These are phyloP conservation scores for Naumovozyma dairenensis DNA, from an alignment of 805 yeast genomes.

Conservation along the genomic window DNA sequence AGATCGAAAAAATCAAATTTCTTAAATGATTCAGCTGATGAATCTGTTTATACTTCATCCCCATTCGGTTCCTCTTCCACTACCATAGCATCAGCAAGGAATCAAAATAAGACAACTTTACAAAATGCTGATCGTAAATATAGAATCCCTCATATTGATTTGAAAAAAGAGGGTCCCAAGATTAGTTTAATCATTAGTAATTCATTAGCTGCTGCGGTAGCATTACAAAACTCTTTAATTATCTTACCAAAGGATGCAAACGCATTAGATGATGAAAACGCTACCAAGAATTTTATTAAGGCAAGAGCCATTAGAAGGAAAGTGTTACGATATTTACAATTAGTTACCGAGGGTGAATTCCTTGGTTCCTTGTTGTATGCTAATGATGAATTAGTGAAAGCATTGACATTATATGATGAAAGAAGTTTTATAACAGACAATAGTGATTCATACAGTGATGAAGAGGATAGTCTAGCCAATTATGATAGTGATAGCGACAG, in stretches of 20 bases:
- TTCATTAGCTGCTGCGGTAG: constrained; percentile 64
- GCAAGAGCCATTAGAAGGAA: constrained; percentile 69
- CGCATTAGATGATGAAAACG: constrained; percentile 54
- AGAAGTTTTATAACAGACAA: constrained; percentile 37
- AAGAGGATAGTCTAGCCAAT: constrained; percentile 32
- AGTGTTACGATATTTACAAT: constrained; percentile 72
- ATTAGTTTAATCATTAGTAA: constrained; percentile 62
- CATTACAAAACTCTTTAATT: constrained; percentile 50
- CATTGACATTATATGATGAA: constrained; percentile 60
- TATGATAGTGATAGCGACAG: constrained; percentile 18
- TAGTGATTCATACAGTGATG: constrained; percentile 34
- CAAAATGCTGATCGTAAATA: constrained; percentile 27
- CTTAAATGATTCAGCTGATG: constrained; percentile 45
- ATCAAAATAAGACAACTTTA: neutral
- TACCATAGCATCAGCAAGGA: constrained; percentile 12
- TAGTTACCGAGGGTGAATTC: constrained; percentile 74
- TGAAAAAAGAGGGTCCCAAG: constrained; percentile 62
- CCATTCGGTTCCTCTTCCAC: neutral
- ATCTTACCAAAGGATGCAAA: constrained; percentile 37
- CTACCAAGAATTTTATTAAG: constrained; percentile 59
- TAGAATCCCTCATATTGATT: constrained; percentile 58
- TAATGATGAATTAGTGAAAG: constrained; percentile 77
- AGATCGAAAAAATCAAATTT: constrained; percentile 22
- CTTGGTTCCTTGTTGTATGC: constrained; percentile 83
- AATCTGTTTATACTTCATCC: constrained; percentile 21